These are phyloP conservation scores for Sporobolomyces roseus DNA, from an alignment of 768 basidiomycete genomes.

Conservation along the genomic window DNA sequence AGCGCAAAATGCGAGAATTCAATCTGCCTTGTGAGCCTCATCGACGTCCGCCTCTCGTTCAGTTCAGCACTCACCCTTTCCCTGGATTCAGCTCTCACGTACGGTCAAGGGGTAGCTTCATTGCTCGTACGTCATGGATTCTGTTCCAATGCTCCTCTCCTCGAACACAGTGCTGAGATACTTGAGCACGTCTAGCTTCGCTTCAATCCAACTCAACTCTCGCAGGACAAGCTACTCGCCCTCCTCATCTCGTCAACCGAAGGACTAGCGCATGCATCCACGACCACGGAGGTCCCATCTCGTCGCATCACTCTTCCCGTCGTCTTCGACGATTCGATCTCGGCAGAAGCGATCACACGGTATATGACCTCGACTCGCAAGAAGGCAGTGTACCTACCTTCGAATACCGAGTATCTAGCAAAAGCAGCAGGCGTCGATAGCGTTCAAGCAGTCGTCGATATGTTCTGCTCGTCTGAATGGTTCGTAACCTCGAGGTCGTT, in stretches of 20 bases:
- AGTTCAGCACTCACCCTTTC: background rate
- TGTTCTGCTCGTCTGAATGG: slow-evolving; percentile 52
- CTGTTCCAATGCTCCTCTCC: background rate
- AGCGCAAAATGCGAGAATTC: slow-evolving; percentile 58
- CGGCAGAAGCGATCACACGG: slow-evolving; percentile 55
- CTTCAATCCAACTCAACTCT: slow-evolving; percentile 54
- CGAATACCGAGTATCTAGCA: slow-evolving; percentile 65
- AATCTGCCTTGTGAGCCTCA: slow-evolving; percentile 57
- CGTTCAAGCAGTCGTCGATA: slow-evolving; percentile 54
- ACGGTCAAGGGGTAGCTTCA: background rate
- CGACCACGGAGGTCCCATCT: slow-evolving; percentile 54
- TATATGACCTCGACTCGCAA: slow-evolving; percentile 60
- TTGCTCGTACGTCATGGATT: too few relatives aligned
- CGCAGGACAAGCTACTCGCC: slow-evolving; percentile 54
- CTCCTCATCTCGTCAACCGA: slow-evolving; percentile 48
- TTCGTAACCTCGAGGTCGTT: background rate
- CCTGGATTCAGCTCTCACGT: background rate
- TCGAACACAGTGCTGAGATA: slow-evolving; percentile 21
- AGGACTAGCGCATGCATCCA: slow-evolving; percentile 15
- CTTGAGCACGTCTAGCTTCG: too few relatives aligned
- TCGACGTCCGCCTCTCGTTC: background rate
- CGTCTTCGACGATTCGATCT: slow-evolving; percentile 61
- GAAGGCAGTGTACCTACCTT: slow-evolving; percentile 64
- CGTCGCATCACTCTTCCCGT: slow-evolving; percentile 62
- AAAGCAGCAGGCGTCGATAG: slow-evolving; percentile 59